Conservation (phyloP, 129 eudicot species). For the Arctium lappa region DNA sequence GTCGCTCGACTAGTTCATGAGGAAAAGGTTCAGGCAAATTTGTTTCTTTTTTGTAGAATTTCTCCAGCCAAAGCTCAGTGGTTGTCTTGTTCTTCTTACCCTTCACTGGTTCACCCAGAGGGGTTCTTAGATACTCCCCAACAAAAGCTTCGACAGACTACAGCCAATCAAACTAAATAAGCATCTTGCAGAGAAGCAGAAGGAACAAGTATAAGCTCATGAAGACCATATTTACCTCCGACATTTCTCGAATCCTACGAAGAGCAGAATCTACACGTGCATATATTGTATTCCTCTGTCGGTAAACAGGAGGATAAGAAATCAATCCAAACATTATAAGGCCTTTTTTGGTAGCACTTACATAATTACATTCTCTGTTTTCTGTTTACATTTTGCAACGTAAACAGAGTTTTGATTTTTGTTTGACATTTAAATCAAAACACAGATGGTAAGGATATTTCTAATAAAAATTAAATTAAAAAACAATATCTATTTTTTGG, state of each 20-base stretch:
- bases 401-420: no score
- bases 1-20: slow-evolving; percentile 80
- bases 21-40: slow-evolving; percentile 96
- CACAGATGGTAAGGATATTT: neutral
- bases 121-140: slow-evolving; percentile 82
- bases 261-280: slow-evolving; percentile 98
- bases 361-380: no score
- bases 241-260: slow-evolving; percentile 82
- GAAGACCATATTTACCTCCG: slow-evolving; percentile 57
- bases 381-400: no score
- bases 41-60: slow-evolving; percentile 91
- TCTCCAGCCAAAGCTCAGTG: slow-evolving; percentile 93
- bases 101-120: slow-evolving; percentile 94
- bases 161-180: slow-evolving; percentile 7
- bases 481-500: neutral
- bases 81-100: slow-evolving; percentile 88
- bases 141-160: slow-evolving; percentile 93
- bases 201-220: neutral
- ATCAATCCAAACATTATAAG: slow-evolving; percentile 1
- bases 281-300: slow-evolving; percentile 93
- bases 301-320: neutral
- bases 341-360: no score
- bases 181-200: neutral
- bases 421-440: neutral
- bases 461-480: neutral